Evolutionary conservation across 2,329 filamentous ascomycete species (phyloP).

Genomic region (Chlorencoelia australis): DNA sequence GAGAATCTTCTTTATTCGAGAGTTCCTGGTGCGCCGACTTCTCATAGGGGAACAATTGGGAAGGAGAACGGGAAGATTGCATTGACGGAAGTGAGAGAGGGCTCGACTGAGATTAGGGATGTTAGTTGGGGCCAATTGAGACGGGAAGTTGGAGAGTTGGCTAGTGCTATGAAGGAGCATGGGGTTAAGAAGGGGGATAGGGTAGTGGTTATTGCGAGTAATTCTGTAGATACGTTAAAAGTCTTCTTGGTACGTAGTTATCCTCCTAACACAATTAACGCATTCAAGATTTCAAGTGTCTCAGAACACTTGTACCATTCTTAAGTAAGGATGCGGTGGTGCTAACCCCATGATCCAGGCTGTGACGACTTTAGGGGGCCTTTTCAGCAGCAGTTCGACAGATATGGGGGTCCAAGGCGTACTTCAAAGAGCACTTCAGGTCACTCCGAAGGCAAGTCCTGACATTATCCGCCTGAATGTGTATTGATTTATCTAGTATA

Average conservation of each 20-base stretch:
- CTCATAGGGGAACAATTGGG: conserved; percentile 38
- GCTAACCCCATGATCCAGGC: too few species aligned
- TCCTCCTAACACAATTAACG: too few species aligned
- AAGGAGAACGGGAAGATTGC: conserved; percentile 67
- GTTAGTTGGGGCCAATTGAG: conserved; percentile 62
- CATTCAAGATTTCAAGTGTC: too few species aligned
- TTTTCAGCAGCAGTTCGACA: conserved; percentile 69
- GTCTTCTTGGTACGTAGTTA: too few species aligned
- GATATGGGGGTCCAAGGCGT: conserved; percentile 78
- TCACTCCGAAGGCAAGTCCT: conserved; percentile 51
- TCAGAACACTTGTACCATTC: too few species aligned
- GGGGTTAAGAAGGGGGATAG: conserved; percentile 65
- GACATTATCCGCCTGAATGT: background rate
- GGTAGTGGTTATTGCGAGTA: conserved; percentile 64
- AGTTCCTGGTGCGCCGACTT: conserved; percentile 31
- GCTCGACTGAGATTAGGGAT: conserved; percentile 40
- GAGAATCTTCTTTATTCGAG: conserved; percentile 67
- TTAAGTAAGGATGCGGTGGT: too few species aligned
- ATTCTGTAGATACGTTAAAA: conserved; percentile 63
- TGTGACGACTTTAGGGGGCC: conserved; percentile 56
- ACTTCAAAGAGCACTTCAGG: conserved; percentile 63
- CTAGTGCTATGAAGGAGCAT: conserved; percentile 54
- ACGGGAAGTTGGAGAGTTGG: conserved; percentile 44
- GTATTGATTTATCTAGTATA: conserved; percentile 33
- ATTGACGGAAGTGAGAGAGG: conserved; percentile 63